These are phyloP conservation scores for Theileria parva DNA, from an alignment of 169 alveolate genomes.

Conservation along the genomic window DNA sequence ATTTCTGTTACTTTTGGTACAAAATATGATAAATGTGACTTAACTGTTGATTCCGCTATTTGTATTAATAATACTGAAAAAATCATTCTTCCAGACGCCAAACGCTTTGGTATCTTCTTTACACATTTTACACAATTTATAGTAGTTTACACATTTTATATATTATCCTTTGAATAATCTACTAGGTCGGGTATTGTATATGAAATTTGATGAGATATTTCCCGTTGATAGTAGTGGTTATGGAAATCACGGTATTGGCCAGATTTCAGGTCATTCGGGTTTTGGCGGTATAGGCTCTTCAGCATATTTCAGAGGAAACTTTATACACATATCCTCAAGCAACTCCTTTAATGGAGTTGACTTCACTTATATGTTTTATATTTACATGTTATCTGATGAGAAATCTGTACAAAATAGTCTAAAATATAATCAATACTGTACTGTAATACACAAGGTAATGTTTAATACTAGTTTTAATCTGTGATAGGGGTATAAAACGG, in stretches of 20 bases:
- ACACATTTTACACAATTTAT: background rate
- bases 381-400: constrained; percentile 76
- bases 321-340: constrained; percentile 65
- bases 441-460: constrained; percentile 81
- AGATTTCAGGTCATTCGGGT: constrained; percentile 81
- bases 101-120: constrained; percentile 69
- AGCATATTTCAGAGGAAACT: constrained; percentile 81
- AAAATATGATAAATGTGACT: constrained; percentile 66
- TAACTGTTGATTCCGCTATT: constrained; percentile 74
- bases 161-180: background rate
- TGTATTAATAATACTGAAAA: constrained; percentile 72
- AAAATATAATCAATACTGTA: constrained; percentile 70
- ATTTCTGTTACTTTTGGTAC: background rate
- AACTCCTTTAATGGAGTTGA: constrained; percentile 72
- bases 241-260: constrained; percentile 83
- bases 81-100: constrained; percentile 69
- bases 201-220: constrained; percentile 74
- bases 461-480: no score
- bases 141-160: background rate
- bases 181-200: constrained; percentile 77
- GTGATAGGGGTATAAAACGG: constrained; percentile 77
- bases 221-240: constrained; percentile 84
- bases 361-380: constrained; percentile 77
- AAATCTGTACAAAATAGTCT: constrained; percentile 62
- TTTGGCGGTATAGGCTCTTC: constrained; percentile 85